These are phyloP conservation scores for Russula dissimulans DNA, from an alignment of 768 basidiomycete genomes.

Conservation along the genomic window DNA sequence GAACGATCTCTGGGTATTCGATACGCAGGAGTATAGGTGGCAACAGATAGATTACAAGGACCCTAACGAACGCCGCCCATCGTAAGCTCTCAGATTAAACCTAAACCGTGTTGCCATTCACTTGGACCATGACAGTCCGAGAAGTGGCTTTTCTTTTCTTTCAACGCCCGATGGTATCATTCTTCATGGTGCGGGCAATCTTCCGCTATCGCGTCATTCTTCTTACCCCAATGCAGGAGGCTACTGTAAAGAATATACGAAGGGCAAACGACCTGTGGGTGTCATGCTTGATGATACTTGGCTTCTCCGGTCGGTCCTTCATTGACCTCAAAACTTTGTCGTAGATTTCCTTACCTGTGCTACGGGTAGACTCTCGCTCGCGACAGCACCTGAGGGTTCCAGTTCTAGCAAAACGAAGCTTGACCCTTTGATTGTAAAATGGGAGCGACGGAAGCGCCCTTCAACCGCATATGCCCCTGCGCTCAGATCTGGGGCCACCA, in stretches of 20 bases:
- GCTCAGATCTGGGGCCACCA: constrained; percentile 73
- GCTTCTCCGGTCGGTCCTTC: constrained; percentile 57
- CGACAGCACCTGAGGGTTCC: constrained; percentile 16
- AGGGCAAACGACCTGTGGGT: constrained; percentile 77
- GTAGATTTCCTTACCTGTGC: background rate
- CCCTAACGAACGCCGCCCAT: constrained; percentile 55
- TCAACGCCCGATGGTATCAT: constrained; percentile 69
- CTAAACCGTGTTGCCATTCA: background rate
- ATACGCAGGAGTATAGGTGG: constrained; percentile 84
- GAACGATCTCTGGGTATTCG: constrained; percentile 79
- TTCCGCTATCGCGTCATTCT: background rate
- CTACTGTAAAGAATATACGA: constrained; percentile 83
- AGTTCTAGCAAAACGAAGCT: constrained; percentile 31
- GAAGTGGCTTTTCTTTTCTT: constrained; percentile 81
- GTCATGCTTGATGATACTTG: constrained; percentile 89
- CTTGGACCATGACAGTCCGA: constrained; percentile 37
- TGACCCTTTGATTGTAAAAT: constrained; percentile 53
- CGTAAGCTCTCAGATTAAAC: constrained; percentile 37
- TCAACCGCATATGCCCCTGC: constrained; percentile 64
- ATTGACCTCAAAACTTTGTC: background rate
- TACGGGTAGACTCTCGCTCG: background rate
- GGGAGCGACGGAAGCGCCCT: constrained; percentile 74
- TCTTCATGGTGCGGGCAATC: constrained; percentile 48
- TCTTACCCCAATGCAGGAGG: constrained; percentile 46
- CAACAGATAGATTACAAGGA: constrained; percentile 63